Percentiles rank a stretch among this genome's conserved stretches.
Evolutionary conservation across 2,329 filamentous ascomycete genomes (phyloP).

Genomic region (Aureobasidium subglaciale): DNA sequence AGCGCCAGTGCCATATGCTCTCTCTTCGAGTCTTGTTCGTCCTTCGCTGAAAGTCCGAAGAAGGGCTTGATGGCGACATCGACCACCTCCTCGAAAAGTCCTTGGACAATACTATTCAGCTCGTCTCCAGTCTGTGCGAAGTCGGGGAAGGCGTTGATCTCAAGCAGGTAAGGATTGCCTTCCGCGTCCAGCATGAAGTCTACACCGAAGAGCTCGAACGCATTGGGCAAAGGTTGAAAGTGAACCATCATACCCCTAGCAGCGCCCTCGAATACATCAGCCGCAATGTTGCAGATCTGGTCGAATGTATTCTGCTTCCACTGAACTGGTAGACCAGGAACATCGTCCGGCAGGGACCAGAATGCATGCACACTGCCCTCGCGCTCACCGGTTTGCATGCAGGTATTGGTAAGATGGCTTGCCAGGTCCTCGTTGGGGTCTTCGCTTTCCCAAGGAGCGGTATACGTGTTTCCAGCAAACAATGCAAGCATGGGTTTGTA

Average conservation of each 20-base stretch:
- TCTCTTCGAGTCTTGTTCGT: slow-evolving; percentile 5
- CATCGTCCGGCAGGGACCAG: slow-evolving; percentile 55
- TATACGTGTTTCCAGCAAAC: slow-evolving; percentile 72
- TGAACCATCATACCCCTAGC: slow-evolving; percentile 77
- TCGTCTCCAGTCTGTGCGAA: slow-evolving; percentile 84
- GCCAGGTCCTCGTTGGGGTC: slow-evolving; percentile 50
- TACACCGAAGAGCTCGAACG: slow-evolving; percentile 85
- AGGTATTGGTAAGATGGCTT: slow-evolving; percentile 89
- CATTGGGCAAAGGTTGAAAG: slow-evolving; percentile 82
- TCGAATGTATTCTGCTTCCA: slow-evolving; percentile 59
- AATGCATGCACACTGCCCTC: slow-evolving; percentile 66
- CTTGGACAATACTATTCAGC: slow-evolving; percentile 62
- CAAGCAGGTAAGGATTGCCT: slow-evolving; percentile 67
- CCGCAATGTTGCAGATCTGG: slow-evolving; percentile 68
- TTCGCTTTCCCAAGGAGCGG: slow-evolving; percentile 48
- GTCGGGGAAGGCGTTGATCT: slow-evolving; percentile 94
- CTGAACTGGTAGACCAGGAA: slow-evolving; percentile 18
- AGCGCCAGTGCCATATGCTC: slow-evolving; percentile 34
- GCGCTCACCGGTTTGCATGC: slow-evolving; percentile 59
- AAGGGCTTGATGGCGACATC: slow-evolving; percentile 60
- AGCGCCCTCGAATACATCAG: slow-evolving; percentile 78
- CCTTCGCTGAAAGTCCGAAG: slow-evolving; percentile 42
- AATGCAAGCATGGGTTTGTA: slow-evolving; percentile 89
- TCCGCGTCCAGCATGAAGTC: slow-evolving; percentile 74
- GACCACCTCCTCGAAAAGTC: slow-evolving; percentile 70